Conservation (phyloP, 345 rosid species). For the Euphorbia pulcherrima region DNA sequence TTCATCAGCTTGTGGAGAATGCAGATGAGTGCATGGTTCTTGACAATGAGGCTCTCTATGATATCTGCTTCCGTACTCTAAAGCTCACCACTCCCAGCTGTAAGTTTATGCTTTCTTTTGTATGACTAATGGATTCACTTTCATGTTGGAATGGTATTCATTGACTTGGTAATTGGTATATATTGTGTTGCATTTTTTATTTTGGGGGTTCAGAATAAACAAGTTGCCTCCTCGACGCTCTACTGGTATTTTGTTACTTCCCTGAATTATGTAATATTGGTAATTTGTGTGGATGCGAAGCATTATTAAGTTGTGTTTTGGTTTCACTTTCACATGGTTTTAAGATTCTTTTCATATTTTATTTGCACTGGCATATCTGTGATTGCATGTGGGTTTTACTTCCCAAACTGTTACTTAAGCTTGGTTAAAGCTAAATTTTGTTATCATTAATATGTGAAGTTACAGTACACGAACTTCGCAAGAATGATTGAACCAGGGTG, state of each 20-base stretch:
- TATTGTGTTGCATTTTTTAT: background rate
- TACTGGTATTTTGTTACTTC: background rate
- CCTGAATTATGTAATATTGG: background rate
- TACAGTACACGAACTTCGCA: background rate
- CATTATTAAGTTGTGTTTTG: background rate
- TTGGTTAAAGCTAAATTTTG: no score
- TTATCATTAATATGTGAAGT: background rate
- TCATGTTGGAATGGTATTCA: background rate
- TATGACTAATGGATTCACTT: background rate
- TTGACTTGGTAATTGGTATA: background rate
- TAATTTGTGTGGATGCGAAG: background rate
- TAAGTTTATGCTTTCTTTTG: slow-evolving; percentile 29
- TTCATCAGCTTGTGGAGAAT: slow-evolving; percentile 75
- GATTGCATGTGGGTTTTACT: slow-evolving; percentile 9
- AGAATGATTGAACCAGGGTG: background rate
- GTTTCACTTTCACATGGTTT: background rate
- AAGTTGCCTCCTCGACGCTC: background rate
- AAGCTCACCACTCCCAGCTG: slow-evolving; percentile 85
- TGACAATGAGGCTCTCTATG: slow-evolving; percentile 76
- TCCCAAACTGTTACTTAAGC: background rate
- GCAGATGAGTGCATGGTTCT: slow-evolving; percentile 89
- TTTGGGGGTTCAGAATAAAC: background rate
- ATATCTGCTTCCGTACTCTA: slow-evolving; percentile 77
- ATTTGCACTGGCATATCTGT: background rate
- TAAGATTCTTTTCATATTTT: slow-evolving; percentile 1